Evolutionary conservation across 139 green algal genomes (phyloP).

Genomic region (Gonium pectorale): DNA sequence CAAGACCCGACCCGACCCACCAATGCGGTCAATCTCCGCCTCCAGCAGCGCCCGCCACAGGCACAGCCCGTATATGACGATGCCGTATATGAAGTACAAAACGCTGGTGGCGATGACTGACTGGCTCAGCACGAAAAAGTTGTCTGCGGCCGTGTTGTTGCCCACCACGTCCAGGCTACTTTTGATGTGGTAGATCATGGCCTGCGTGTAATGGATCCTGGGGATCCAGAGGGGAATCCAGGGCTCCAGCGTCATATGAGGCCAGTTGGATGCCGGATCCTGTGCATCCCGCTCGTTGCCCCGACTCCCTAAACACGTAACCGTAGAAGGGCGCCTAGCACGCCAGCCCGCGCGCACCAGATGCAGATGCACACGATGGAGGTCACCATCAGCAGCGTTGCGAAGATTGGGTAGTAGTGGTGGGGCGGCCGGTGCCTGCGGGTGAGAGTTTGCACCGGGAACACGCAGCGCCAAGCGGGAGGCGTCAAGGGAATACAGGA

Average conservation of each 20-base stretch:
- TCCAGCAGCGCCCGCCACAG: constrained; percentile 17
- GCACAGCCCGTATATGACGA: constrained; percentile 31
- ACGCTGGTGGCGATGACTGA: constrained; percentile 22
- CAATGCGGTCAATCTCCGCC: not conserved
- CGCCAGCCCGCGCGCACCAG: constrained; percentile 4
- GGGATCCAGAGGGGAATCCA: not conserved
- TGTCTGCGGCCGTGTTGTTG: not conserved
- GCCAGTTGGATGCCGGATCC: too few relatives aligned
- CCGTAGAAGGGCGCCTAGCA: too few relatives aligned
- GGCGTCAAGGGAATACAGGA: too few relatives aligned
- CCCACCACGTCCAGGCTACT: not conserved
- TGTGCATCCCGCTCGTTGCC: too few relatives aligned
- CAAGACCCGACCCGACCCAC: not conserved
- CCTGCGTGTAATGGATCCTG: constrained; percentile 43
- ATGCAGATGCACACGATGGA: constrained; percentile 22
- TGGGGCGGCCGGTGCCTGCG: not conserved
- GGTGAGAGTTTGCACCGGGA: not conserved
- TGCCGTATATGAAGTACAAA: constrained; percentile 18
- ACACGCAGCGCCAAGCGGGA: too few relatives aligned
- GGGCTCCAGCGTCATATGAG: too few relatives aligned
- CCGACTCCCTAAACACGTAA: too few relatives aligned
- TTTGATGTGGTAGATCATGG: not conserved
- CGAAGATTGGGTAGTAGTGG: constrained; percentile 13
- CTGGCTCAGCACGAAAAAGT: constrained; percentile 8
- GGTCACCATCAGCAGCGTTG: not conserved